phyloP scores from a whole-genome alignment of 441 rosid genomes.

The Erodium chrysanthum region DNA sequence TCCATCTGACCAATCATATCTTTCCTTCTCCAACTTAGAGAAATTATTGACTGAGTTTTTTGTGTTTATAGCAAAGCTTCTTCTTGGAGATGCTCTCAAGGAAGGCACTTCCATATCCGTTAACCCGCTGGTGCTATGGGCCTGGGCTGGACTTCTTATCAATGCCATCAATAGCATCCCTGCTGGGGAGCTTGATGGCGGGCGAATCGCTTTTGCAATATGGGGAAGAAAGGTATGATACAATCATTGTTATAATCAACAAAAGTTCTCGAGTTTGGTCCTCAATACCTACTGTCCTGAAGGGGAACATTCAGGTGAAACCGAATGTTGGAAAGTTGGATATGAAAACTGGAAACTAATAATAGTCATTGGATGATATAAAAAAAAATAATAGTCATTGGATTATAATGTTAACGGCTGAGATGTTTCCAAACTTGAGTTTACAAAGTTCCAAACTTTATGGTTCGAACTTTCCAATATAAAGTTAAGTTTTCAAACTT shows the following conservation, averaged over 20 bases:
- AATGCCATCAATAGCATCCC: conserved; percentile 93
- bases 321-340: too few species aligned
- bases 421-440: too few species aligned
- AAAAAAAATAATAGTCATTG: too few species aligned
- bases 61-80: conserved; percentile 47
- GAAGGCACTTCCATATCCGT: conserved; percentile 65
- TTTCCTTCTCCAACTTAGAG: conserved; percentile 11
- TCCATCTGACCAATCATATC: not conserved
- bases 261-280: not conserved
- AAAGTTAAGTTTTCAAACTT: too few species aligned
- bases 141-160: conserved; percentile 92
- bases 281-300: not conserved
- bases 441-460: too few species aligned
- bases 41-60: conserved; percentile 9
- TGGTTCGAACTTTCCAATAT: too few species aligned
- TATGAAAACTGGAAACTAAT: too few species aligned
- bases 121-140: conserved; percentile 88
- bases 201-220: conserved; percentile 64
- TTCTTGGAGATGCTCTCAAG: conserved; percentile 59
- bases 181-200: conserved; percentile 88
- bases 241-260: not conserved
- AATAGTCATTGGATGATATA: too few species aligned
- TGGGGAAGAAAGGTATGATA: conserved; percentile 88
- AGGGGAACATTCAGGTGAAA: too few species aligned
- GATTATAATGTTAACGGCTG: too few species aligned